Percentiles rank a stretch among this genome's conserved stretches.
Evolutionary conservation across 352 stramenopile species (phyloP).

Genomic region (Pythium phragmitis): DNA sequence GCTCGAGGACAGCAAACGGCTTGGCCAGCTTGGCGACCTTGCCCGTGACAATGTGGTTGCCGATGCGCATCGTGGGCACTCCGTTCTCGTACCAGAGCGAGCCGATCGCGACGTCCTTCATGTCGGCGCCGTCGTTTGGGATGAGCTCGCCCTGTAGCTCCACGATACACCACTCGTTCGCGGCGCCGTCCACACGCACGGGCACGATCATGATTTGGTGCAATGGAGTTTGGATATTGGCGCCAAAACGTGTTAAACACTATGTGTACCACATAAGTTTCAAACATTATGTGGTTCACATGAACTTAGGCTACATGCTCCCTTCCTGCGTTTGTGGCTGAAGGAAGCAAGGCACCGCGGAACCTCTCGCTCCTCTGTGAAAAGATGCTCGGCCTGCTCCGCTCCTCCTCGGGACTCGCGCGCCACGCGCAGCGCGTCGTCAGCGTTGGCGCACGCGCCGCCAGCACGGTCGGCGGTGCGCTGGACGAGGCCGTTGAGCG

Average conservation of each 20-base stretch:
- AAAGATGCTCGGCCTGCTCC: slow-evolving; percentile 66
- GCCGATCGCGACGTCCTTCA: slow-evolving; percentile 56
- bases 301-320: not conserved
- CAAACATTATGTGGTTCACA: slow-evolving; percentile 17
- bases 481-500: slow-evolving; percentile 75
- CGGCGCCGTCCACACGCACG: slow-evolving; percentile 56
- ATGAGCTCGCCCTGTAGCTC: slow-evolving; percentile 83
- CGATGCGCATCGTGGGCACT: slow-evolving; percentile 76
- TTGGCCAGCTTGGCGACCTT: slow-evolving; percentile 71
- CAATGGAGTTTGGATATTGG: slow-evolving; percentile 4
- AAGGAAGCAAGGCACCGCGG: slow-evolving; percentile 35
- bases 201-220: slow-evolving; percentile 54
- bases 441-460: slow-evolving; percentile 37
- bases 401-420: slow-evolving; percentile 54
- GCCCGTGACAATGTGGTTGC: slow-evolving; percentile 77
- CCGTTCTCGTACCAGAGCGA: slow-evolving; percentile 63
- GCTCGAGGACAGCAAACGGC: slow-evolving; percentile 75
- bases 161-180: slow-evolving; percentile 78
- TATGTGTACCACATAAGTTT: slow-evolving; percentile 25
- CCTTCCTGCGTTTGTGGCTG: slow-evolving; percentile 37
- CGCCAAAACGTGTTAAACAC: slow-evolving; percentile 17
- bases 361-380: slow-evolving; percentile 8
- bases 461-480: slow-evolving; percentile 63
- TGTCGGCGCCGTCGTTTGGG: slow-evolving; percentile 32
- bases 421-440: slow-evolving; percentile 33